These are phyloP conservation scores for Ustilago trichophora DNA, from an alignment of 1,284 basidiomycete species.

Conservation along the genomic window DNA sequence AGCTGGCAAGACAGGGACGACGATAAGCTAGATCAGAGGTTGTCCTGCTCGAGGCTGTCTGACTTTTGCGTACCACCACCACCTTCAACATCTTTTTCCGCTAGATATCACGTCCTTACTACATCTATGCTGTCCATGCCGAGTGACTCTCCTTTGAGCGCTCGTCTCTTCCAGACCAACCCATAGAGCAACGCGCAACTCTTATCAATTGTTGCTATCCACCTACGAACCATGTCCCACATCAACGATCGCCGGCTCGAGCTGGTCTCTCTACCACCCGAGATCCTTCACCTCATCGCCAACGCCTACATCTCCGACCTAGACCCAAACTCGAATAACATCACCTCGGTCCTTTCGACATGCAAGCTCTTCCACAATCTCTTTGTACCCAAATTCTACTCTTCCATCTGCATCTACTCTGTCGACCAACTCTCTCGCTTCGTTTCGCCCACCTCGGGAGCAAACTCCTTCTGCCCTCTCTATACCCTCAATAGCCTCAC, in stretches of 20 bases:
- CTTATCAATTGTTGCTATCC: too few relatives aligned
- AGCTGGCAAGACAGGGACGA: too few relatives aligned
- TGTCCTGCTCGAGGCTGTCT: too few relatives aligned
- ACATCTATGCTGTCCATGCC: too few relatives aligned
- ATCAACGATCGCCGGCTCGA: too few relatives aligned
- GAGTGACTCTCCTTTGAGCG: too few relatives aligned
- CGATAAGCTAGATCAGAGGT: too few relatives aligned
- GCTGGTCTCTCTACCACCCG: conserved; percentile 13
- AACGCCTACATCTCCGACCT: conserved; percentile 10
- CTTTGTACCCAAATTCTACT: conserved; percentile 30
- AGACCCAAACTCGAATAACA: neutral
- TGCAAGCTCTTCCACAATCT: conserved; percentile 17
- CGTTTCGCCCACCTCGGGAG: neutral
- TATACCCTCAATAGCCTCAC: conserved; percentile 9
- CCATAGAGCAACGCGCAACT: too few relatives aligned
- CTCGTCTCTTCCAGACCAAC: too few relatives aligned
- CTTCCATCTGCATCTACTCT: conserved; percentile 18
- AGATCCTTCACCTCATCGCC: conserved; percentile 31
- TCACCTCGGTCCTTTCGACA: conserved; percentile 11
- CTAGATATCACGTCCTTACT: too few relatives aligned
- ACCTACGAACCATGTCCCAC: too few relatives aligned
- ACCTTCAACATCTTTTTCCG: neutral
- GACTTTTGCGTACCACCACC: too few relatives aligned
- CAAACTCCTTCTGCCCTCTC: conserved; percentile 6
- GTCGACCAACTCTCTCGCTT: conserved; percentile 19